These are phyloP conservation scores for Hydnomerulius pinastri DNA, from an alignment of 768 basidiomycete species.

Conservation along the genomic window DNA sequence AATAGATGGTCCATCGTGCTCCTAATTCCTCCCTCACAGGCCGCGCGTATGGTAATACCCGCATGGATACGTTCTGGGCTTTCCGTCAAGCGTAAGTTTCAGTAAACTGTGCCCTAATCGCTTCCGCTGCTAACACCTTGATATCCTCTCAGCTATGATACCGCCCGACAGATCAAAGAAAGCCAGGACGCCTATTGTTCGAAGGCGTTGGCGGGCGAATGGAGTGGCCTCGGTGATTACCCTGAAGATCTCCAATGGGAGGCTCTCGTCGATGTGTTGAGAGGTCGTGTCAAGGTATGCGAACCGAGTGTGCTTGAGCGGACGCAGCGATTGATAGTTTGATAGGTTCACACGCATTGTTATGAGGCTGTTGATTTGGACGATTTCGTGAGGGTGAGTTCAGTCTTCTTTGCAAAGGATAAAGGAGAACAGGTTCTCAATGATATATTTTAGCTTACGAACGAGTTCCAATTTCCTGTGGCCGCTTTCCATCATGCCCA, in stretches of 20 bases:
- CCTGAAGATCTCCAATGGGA: conserved; percentile 79
- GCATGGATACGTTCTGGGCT: conserved; percentile 52
- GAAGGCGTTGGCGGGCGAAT: conserved; percentile 42
- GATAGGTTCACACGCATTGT: conserved; percentile 41
- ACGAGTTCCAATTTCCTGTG: conserved; percentile 87
- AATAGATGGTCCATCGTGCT: background rate
- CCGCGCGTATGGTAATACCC: conserved; percentile 33
- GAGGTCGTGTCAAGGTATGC: conserved; percentile 78
- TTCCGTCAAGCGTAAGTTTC: conserved; percentile 50
- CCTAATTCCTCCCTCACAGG: conserved; percentile 12
- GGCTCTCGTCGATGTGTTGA: conserved; percentile 76
- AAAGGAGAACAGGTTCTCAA: too few relatives aligned
- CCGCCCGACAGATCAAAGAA: conserved; percentile 53
- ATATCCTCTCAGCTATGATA: conserved; percentile 46
- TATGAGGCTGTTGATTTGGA: conserved; percentile 69
- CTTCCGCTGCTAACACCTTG: conserved; percentile 2
- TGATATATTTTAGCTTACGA: conserved; percentile 60
- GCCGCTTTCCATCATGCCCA: conserved; percentile 87
- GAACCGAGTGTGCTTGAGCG: background rate
- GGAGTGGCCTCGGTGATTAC: conserved; percentile 48
- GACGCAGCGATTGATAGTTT: background rate
- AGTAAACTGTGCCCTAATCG: background rate
- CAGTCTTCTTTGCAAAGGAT: too few relatives aligned
- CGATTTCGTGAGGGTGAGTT: conserved; percentile 61
- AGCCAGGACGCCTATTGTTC: conserved; percentile 56